Evolutionary conservation across 2,329 filamentous ascomycete species (phyloP), one percentile per base, ranked within the genome.

Genomic region (Xylaria sp.): DNA sequence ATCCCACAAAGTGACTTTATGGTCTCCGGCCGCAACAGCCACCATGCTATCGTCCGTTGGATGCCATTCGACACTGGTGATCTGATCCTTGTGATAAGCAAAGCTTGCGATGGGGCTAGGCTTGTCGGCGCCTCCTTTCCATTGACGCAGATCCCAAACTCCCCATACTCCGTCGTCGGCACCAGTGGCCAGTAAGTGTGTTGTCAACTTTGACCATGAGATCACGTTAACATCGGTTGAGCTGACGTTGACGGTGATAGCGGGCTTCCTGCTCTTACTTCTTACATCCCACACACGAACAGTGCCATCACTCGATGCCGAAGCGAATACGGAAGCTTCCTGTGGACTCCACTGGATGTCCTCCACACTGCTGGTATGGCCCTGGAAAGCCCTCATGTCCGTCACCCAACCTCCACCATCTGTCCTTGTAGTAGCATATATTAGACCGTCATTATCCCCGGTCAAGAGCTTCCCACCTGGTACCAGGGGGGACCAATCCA

Each of bases 51-150:
- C 95, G 76, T 99, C 96, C 0, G 93, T 95, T 2, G 96, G 95
- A 80, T 98, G 95, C 95, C 96, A 99, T 82, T 98, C 94, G 44
- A 99, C 87, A 73, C 91, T 93, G 6, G 96, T 99, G 74, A 99
- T 93, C 74, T 97, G 96, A 80, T 97, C 93, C 80, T 93, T 95
- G 85, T 99, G 94, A 84, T 97, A 98, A 76, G 89, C 86, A 82
- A 98, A 99, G 74, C 91, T 92, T 3, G 96, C 96, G n/a, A 98
- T 92, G 0, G 96, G 92, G 54, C 90, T 90, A 5, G 92, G 90
- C 81, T 85, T 87, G 73, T 85, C 81, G 6, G 83, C 79, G 70
- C 82, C 84, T 2, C 89, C 89, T 83, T 97, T 97, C 95, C 95
- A 98, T 79, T 96, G 92, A 61, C 96, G 88, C 75, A 99, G 83